A percentile compares a stretch with the other conserved stretches of the same genome.
Evolutionary conservation across 2,329 filamentous ascomycete genomes (phyloP).

Genomic region (Alternaria infectoria): DNA sequence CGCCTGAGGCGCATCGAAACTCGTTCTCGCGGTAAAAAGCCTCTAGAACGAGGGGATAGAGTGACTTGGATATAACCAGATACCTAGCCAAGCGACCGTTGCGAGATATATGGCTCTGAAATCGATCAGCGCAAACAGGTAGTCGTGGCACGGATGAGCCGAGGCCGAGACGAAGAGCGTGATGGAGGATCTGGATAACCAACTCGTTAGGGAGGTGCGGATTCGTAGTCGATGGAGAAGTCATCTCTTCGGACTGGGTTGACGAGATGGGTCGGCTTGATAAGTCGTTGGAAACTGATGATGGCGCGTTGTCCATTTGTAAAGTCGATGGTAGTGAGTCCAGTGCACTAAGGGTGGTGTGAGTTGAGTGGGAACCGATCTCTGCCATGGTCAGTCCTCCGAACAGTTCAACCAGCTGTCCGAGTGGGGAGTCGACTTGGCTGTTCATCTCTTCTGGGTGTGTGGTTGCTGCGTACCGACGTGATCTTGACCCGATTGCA

Average conservation of each 20-base stretch:
- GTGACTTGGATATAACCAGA: neutral
- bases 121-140: neutral
- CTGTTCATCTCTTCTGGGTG: neutral
- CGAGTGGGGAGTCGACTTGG: neutral
- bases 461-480: neutral
- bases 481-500: neutral
- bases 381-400: neutral
- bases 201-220: neutral
- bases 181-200: neutral
- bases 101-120: neutral
- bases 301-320: neutral
- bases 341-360: neutral
- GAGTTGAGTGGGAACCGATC: neutral
- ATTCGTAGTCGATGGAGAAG: neutral
- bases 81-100: neutral
- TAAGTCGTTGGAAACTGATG: neutral
- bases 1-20: neutral
- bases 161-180: neutral
- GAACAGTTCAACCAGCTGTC: neutral
- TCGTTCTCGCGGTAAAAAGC: neutral
- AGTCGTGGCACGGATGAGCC: neutral
- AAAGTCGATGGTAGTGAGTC: neutral
- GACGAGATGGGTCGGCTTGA: neutral
- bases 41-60: neutral
- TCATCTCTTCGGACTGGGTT: neutral